Percentiles rank a stretch among this genome's conserved stretches.
Evolutionary conservation across 768 basidiomycete genomes (phyloP).

Genomic region (Kwoniella heveanensis): DNA sequence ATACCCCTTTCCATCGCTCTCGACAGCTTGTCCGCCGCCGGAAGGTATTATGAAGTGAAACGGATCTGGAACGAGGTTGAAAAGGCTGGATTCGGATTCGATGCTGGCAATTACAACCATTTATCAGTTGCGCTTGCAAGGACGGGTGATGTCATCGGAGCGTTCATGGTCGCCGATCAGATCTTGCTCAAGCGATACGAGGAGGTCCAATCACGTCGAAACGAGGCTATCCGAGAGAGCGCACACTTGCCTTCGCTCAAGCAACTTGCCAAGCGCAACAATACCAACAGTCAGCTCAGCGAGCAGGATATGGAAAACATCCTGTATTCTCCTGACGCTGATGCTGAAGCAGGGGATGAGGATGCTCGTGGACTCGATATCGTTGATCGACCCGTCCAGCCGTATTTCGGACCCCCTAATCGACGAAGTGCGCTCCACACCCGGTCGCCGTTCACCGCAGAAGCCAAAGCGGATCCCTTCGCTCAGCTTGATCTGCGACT

Average conservation of each 20-base stretch:
- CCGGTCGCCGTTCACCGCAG: slow-evolving; percentile 12
- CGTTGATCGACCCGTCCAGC: slow-evolving; percentile 27
- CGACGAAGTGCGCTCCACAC: slow-evolving; percentile 37
- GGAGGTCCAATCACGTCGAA: slow-evolving; percentile 27
- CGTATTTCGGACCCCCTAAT: slow-evolving; percentile 35
- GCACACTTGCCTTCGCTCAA: neutral
- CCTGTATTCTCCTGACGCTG: neutral
- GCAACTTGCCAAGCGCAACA: neutral
- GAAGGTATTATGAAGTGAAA: slow-evolving; percentile 66
- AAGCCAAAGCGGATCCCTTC: neutral
- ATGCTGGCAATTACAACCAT: slow-evolving; percentile 90
- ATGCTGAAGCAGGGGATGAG: neutral
- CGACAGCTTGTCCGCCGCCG: slow-evolving; percentile 69
- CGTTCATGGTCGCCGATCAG: slow-evolving; percentile 77
- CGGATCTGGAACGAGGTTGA: slow-evolving; percentile 69
- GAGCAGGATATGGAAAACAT: neutral
- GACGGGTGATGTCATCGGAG: slow-evolving; percentile 77
- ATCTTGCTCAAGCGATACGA: slow-evolving; percentile 63
- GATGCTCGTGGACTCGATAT: slow-evolving; percentile 1
- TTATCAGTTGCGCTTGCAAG: slow-evolving; percentile 73
- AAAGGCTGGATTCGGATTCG: slow-evolving; percentile 70
- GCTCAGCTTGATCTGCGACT: slow-evolving; percentile 18
- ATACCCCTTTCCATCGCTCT: slow-evolving; percentile 80
- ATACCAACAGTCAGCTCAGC: neutral
- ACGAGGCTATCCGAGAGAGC: slow-evolving; percentile 19